Evolutionary conservation across 257 asterid genomes (phyloP).

Genomic region (Capsicum baccatum): DNA sequence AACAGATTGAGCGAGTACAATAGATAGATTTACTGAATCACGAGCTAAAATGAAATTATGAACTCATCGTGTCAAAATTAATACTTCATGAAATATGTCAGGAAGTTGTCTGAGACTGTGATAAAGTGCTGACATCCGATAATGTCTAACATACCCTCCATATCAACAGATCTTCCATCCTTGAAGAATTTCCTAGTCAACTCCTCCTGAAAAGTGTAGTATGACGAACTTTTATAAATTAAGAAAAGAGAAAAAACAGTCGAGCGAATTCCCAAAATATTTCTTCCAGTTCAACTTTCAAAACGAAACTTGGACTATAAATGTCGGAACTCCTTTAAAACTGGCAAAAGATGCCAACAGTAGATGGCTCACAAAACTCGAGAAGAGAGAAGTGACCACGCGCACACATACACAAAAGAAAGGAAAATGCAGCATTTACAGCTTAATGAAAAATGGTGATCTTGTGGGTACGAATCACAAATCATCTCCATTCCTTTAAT

Average conservation of each 20-base stretch:
- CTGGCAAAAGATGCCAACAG: neutral
- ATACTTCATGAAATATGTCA: neutral
- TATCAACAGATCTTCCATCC: constrained; percentile 80
- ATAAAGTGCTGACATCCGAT: neutral
- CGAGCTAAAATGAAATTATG: neutral
- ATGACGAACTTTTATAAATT: neutral
- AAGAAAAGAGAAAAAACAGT: neutral
- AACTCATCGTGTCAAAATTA: neutral
- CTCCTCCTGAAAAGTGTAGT: constrained; percentile 60
- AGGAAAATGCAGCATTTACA: neutral
- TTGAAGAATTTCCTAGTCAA: constrained; percentile 69
- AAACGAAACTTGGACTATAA: neutral
- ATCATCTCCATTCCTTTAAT: neutral
- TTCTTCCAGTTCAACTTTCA: neutral
- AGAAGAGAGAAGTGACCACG: neutral
- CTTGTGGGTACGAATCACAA: neutral
- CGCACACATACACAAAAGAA: neutral
- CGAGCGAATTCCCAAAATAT: neutral
- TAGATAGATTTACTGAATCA: neutral
- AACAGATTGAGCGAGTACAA: neutral
- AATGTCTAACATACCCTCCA: constrained; percentile 63
- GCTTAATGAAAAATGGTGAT: neutral
- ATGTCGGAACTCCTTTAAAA: neutral
- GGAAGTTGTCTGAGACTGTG: neutral
- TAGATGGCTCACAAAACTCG: neutral